phyloP scores from a whole-genome alignment of 2,329 filamentous ascomycete species.

The Colletotrichum salicis region DNA sequence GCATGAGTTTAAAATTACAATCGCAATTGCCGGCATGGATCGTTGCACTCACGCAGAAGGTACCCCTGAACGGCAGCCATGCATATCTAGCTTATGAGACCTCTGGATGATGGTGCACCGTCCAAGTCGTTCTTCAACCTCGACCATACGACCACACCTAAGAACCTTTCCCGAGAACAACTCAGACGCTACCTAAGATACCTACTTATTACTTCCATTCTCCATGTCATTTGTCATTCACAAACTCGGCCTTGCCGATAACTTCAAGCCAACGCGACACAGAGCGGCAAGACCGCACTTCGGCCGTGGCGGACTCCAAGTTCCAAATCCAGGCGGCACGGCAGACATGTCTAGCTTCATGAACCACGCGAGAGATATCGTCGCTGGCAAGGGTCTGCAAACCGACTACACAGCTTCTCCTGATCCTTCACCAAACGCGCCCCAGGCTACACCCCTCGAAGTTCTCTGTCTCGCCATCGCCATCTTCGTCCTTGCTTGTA shows the following conservation, averaged over 20 bases:
- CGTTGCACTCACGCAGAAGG: not conserved
- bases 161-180: not conserved
- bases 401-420: not conserved
- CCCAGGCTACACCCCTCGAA: slow-evolving; percentile 45
- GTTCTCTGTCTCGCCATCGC: slow-evolving; percentile 47
- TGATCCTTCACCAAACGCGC: not conserved
- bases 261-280: not conserved
- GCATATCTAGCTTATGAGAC: not conserved
- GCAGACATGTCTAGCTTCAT: slow-evolving; percentile 2
- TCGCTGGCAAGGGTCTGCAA: not conserved
- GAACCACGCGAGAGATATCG: not conserved
- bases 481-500: slow-evolving; percentile 46
- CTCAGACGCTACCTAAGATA: not conserved
- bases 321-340: not conserved
- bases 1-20: not conserved
- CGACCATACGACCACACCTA: not conserved
- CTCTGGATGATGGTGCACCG: not conserved
- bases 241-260: not conserved
- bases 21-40: not conserved
- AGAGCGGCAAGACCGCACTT: not conserved
- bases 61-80: too few species aligned
- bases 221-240: not conserved
- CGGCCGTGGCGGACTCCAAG: not conserved
- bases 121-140: not conserved
- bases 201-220: not conserved